Percentiles rank a stretch among this genome's conserved stretches.
phyloP scores from a whole-genome alignment of 202 grass and related monocot genomes.

The Digitaria exilis region DNA sequence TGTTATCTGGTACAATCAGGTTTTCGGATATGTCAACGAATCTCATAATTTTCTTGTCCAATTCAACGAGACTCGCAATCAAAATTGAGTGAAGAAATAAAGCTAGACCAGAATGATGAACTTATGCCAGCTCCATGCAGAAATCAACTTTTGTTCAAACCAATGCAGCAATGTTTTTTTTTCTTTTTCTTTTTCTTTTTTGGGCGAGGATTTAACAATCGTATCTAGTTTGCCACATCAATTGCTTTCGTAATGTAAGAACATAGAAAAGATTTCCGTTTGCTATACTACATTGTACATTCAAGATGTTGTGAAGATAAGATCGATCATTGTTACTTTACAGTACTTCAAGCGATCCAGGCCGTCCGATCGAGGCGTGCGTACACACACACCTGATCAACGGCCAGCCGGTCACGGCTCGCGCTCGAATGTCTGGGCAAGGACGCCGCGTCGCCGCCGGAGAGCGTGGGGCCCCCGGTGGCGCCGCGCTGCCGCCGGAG shows the following conservation, averaged over 20 bases:
- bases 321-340: background rate
- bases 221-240: background rate
- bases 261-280: background rate
- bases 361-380: background rate
- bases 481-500: constrained; percentile 6
- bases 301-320: background rate
- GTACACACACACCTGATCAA: background rate
- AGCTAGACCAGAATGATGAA: background rate
- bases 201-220: background rate
- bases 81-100: background rate
- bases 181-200: background rate
- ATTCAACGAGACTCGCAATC: background rate
- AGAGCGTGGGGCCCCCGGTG: background rate
- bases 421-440: background rate
- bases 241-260: background rate
- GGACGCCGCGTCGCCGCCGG: background rate
- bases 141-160: background rate
- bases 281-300: background rate
- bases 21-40: background rate
- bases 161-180: background rate
- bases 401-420: background rate
- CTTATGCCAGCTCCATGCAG: background rate
- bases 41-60: background rate
- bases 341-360: background rate
- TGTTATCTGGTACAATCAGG: constrained; percentile 6